Evolutionary conservation across 345 rosid species (phyloP).

Genomic region (Linum trigynum): DNA sequence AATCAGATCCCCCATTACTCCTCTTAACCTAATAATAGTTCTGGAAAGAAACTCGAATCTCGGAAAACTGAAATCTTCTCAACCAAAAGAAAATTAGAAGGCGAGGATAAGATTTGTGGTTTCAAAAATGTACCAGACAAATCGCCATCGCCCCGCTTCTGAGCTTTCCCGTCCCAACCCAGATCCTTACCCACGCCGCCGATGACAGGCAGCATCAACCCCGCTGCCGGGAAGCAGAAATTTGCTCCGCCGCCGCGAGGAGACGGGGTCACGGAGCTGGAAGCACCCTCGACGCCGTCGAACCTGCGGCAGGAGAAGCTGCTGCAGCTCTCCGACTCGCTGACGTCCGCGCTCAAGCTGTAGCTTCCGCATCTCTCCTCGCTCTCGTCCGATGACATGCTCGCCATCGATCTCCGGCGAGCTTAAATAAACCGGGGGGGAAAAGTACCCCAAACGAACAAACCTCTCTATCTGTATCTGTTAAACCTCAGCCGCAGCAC

Average conservation of each 20-base stretch:
- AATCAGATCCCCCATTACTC: constrained; percentile 4
- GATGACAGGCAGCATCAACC: constrained; percentile 44
- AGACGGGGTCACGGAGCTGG: constrained; percentile 59
- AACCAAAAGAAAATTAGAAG: background rate
- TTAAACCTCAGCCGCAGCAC: constrained; percentile 17
- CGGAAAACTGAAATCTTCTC: background rate
- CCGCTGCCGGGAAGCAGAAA: constrained; percentile 44
- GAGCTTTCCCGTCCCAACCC: constrained; percentile 54
- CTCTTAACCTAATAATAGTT: background rate
- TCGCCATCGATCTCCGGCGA: constrained; percentile 42
- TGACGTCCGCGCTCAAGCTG: constrained; percentile 89
- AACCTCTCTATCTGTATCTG: background rate
- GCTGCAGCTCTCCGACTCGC: constrained; percentile 89
- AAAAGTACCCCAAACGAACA: background rate
- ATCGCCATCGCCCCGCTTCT: constrained; percentile 40
- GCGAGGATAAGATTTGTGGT: too few species aligned
- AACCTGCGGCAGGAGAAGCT: constrained; percentile 67
- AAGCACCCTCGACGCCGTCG: constrained; percentile 46
- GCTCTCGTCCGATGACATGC: constrained; percentile 59
- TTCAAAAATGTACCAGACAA: constrained; percentile 46
- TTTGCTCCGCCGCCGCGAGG: constrained; percentile 28
- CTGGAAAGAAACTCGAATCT: background rate
- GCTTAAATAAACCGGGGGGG: constrained; percentile 1
- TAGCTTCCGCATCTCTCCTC: constrained; percentile 74
- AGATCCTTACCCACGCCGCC: constrained; percentile 41